Evolutionary conservation across 495 filamentous ascomycete species (phyloP), one percentile per base, ranked within the genome.

Genomic region (Aeminium ludgeri): DNA sequence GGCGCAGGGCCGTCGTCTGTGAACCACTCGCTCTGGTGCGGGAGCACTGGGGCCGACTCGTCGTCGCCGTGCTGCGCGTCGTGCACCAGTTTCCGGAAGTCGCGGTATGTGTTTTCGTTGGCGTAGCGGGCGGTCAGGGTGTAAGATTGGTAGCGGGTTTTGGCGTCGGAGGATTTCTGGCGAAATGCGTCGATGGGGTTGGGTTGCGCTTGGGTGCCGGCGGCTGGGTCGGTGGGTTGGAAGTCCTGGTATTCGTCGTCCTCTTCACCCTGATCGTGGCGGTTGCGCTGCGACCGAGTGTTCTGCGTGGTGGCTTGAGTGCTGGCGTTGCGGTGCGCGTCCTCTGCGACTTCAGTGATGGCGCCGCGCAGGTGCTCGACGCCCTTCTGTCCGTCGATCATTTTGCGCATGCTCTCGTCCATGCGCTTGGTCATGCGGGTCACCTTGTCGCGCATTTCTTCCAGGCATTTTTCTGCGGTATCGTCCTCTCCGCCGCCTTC

Each of bases 81-180:
- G 59, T 91, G 81, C 45, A 87, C 74, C 15, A 74, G 64, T 34
- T 70, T 68, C 55, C 80, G 79, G 69, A 92, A 92, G 20, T 68
- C 65, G 40, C 77, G 65, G 64, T 93, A 94, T 44, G 74, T 65
- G 59, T 87, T 86, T 58, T 89, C 68, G 7, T 65, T 50, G n/a
- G 73, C 72, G 60, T 92, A 94, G 37, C 67, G 58, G 0, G 42
- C 43, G 2, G 28, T 18, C 6, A 55, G 47, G 6, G 52, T 53
- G 23, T 50, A 38, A 10, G 51, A 46, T 35, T 55, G 50, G 31
- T 60, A 63, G 12, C 50, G 40, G 20, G 51, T 47, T 35, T 60
- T 59, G 10, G 49, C 43, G 18, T 44, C 45, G 6, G 51, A 33
- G n/a, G 56, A 30, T 11, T 50, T 42, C 32, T 45, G 34, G 5